A percentile compares a stretch with the other conserved stretches of the same genome.
These are phyloP conservation scores for Chlorophyllum brunneum DNA, from an alignment of 768 basidiomycete species.

Conservation along the genomic window DNA sequence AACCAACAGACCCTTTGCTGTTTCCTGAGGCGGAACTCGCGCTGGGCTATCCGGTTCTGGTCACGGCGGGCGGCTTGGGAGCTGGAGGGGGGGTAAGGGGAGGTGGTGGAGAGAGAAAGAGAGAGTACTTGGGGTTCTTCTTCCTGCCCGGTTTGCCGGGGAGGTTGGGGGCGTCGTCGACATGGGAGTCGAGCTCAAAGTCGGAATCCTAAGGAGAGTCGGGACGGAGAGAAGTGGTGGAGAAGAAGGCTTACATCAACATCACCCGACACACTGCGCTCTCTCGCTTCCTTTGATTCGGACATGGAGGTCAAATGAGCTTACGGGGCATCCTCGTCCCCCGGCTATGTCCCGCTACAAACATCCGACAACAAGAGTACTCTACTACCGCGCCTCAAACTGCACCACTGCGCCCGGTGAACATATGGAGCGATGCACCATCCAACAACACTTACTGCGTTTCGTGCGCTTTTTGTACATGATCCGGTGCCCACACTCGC, in stretches of 20 bases:
- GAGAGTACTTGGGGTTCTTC: constrained; percentile 81
- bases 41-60: constrained; percentile 89
- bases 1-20: constrained; percentile 66
- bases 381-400: constrained; percentile 71
- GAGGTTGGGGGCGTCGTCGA: constrained; percentile 31
- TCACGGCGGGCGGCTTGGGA: constrained; percentile 86
- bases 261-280: constrained; percentile 65
- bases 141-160: constrained; percentile 74
- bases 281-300: constrained; percentile 42
- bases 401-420: constrained; percentile 58
- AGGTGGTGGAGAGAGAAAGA: constrained; percentile 10
- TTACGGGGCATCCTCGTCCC: constrained; percentile 31
- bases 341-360: constrained; percentile 7
- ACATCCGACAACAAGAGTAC: constrained; percentile 18
- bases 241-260: constrained; percentile 38
- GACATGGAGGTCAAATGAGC: constrained; percentile 49
- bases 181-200: constrained; percentile 52
- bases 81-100: constrained; percentile 34
- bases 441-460: constrained; percentile 63
- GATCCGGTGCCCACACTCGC: constrained; percentile 96
- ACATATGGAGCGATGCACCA: constrained; percentile 11
- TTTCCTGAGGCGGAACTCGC: constrained; percentile 89
- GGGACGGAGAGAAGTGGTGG: constrained; percentile 6
- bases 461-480: constrained; percentile 98
- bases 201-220: constrained; percentile 56